These are phyloP conservation scores for Leptomonas seymouri DNA, from an alignment of 208 protist genomes.

Conservation along the genomic window DNA sequence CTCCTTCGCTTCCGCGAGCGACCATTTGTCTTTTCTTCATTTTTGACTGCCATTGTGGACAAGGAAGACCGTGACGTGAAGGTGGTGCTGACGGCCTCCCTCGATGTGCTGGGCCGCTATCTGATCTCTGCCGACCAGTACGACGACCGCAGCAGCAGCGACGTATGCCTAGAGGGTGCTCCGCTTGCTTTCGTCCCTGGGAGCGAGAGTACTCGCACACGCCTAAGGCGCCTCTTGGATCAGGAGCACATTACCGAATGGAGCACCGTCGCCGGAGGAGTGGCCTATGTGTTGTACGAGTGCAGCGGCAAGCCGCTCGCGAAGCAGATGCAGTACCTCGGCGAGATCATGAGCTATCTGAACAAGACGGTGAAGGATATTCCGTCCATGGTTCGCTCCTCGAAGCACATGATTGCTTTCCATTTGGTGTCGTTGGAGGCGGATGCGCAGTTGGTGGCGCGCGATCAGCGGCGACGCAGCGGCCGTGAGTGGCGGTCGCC, in stretches of 20 bases:
- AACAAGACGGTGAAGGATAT: constrained; percentile 19
- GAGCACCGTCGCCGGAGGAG: constrained; percentile 11
- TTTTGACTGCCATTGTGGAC: constrained; percentile 30
- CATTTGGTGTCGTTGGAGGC: constrained; percentile 74
- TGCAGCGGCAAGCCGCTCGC: constrained; percentile 12
- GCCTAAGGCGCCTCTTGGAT: constrained; percentile 25
- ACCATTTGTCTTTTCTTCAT: constrained; percentile 37
- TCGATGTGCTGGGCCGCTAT: constrained; percentile 36
- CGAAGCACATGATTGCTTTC: constrained; percentile 49
- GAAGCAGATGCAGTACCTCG: constrained; percentile 24
- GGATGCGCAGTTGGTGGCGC: constrained; percentile 45
- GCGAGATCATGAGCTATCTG: constrained; percentile 21
- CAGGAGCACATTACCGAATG: constrained; percentile 22
- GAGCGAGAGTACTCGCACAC: constrained; percentile 1
- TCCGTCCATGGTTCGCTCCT: constrained; percentile 18
- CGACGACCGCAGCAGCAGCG: background rate
- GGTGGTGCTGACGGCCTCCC: constrained; percentile 26
- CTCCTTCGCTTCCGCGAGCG: constrained; percentile 36
- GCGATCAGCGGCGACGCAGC: constrained; percentile 12
- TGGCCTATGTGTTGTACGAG: constrained; percentile 35
- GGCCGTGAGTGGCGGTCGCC: background rate
- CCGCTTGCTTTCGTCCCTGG: background rate
- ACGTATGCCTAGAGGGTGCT: background rate
- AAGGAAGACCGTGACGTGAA: constrained; percentile 36
- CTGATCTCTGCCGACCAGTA: constrained; percentile 20